phyloP scores from a whole-genome alignment of 352 stramenopile species.

The Phytophthora litchii region DNA sequence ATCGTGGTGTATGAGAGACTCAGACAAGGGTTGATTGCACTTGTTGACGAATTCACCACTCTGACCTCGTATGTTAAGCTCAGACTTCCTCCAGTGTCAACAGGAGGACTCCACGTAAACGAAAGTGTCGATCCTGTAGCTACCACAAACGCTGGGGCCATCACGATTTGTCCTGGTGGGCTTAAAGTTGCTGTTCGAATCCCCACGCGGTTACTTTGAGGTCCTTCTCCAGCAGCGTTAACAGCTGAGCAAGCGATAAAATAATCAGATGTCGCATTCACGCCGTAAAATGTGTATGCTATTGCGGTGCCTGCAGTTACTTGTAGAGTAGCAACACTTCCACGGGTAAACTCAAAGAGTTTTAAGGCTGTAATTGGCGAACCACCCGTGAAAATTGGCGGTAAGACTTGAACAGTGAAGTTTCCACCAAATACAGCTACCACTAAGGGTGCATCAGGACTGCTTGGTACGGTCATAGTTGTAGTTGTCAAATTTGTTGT shows the following conservation, averaged over 20 bases:
- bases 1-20: conserved; percentile 16
- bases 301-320: conserved; percentile 8
- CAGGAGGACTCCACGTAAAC: conserved; percentile 39
- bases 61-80: conserved; percentile 41
- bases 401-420: conserved; percentile 50
- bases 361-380: conserved; percentile 38
- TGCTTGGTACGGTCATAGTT: conserved; percentile 20
- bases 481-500: conserved; percentile 33
- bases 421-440: conserved; percentile 61
- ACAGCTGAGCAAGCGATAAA: conserved; percentile 43
- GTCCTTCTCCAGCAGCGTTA: conserved; percentile 46
- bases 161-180: conserved; percentile 36
- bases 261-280: conserved; percentile 43
- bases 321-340: conserved; percentile 17
- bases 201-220: conserved; percentile 17
- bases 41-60: conserved; percentile 13
- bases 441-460: conserved; percentile 31
- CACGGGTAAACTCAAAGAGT: conserved; percentile 45
- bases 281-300: conserved; percentile 37
- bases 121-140: conserved; percentile 48
- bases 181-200: conserved; percentile 45
- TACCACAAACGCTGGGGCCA: conserved; percentile 29
- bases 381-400: conserved; percentile 54
- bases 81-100: conserved; percentile 50
- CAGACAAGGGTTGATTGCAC: conserved; percentile 14